A percentile compares a stretch with the other conserved stretches of the same genome.
These are phyloP conservation scores for Aspergillus sclerotiicarbonarius DNA, from an alignment of 495 filamentous ascomycete species.

Conservation along the genomic window DNA sequence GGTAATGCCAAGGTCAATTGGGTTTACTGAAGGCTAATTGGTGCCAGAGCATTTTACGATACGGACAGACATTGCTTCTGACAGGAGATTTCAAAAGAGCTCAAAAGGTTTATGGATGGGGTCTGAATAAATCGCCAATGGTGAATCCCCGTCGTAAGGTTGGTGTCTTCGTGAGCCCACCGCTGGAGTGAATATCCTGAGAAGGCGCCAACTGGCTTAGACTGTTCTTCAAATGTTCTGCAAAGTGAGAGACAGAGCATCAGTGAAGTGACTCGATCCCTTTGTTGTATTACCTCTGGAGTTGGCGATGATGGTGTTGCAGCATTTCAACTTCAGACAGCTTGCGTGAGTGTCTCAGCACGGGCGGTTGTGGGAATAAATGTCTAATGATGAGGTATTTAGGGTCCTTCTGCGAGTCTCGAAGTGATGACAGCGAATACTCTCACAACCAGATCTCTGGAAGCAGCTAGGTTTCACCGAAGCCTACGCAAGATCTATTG, in stretches of 20 bases:
- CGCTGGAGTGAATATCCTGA: too few relatives aligned
- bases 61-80: slow-evolving; percentile 58
- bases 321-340: slow-evolving; percentile 46
- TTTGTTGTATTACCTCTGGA: slow-evolving; percentile 49
- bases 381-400: too few relatives aligned
- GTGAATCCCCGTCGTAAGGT: slow-evolving; percentile 39
- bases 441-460: slow-evolving; percentile 48
- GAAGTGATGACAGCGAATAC: slow-evolving; percentile 48
- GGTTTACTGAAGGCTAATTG: too few relatives aligned
- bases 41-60: slow-evolving; percentile 55
- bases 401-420: slow-evolving; percentile 49
- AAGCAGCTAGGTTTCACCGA: slow-evolving; percentile 48
- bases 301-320: slow-evolving; percentile 43
- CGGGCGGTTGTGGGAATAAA: too few relatives aligned
- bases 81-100: slow-evolving; percentile 54
- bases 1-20: slow-evolving; percentile 11
- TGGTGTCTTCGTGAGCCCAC: too few relatives aligned
- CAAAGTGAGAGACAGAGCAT: slow-evolving; percentile 39
- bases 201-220: slow-evolving; percentile 3
- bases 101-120: slow-evolving; percentile 60
- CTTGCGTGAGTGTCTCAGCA: slow-evolving; percentile 24
- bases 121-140: slow-evolving; percentile 46
- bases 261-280: slow-evolving; percentile 40
- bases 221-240: slow-evolving; percentile 42
- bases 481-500: slow-evolving; percentile 39